Evolutionary conservation across 2,329 filamentous ascomycete species (phyloP), one percentile per base, ranked within the genome.

Genomic region (Hypoxylon sp.): DNA sequence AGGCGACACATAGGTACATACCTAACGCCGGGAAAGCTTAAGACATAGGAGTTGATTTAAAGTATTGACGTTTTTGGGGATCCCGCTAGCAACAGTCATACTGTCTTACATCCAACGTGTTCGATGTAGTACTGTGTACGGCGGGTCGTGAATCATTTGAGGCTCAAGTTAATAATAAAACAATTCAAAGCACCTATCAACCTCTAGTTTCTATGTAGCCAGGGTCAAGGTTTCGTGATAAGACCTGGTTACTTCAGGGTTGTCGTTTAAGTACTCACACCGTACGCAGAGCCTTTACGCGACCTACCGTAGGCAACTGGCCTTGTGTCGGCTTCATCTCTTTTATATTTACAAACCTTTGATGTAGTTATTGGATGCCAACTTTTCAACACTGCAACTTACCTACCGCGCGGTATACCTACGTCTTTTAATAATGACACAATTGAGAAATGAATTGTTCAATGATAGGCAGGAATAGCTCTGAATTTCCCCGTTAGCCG

Each of bases 401-500:
- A 52, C 62, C 68, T 71, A 52, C 62, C 68, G 68, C 68, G 68
- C 68, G 68, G 58, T 63, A 68, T 55, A 14, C 29, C 29, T 31
- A 31, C 10, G n/a, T 31, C 42, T 6, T 52, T 50, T 52, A 29
- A 44, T 33, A 44, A 44, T 47, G 31, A 50, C 48, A 59, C 37
- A 22, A 50, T 31, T 17, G 13, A 14, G 17, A 35, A 29, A 50
- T 52, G 24, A 44, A 39, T 14, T 65, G 35, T 14, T 29, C 50
- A 22, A 57, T 13, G 31, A 64, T 56, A 53, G 39, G 42, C 48
- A 33, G 46, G 42, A 68, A 47, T 66, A 22, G 44, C 14, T n/a
- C 48, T 48, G 9, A 55, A 55, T 60, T 63, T 67, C 59, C 62
- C 55, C 50, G 48, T 60, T 67, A 67, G 53, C 59, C 66, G 66